These are phyloP conservation scores for Carex littledalei DNA, from an alignment of 176 grass and related monocot species.

Conservation along the genomic window DNA sequence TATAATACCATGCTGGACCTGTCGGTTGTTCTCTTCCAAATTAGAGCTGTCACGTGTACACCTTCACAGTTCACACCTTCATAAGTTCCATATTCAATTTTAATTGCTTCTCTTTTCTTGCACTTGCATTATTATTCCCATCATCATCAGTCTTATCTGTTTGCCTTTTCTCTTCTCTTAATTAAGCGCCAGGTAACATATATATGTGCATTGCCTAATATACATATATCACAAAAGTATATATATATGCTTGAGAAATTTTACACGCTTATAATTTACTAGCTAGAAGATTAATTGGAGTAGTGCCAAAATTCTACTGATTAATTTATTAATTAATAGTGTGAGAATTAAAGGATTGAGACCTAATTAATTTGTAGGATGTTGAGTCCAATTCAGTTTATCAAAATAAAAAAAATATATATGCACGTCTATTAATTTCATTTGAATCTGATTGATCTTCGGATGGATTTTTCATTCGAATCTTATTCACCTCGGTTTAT, in stretches of 20 bases:
- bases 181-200: background rate
- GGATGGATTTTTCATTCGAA: background rate
- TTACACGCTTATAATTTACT: too few species aligned
- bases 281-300: background rate
- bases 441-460: too few species aligned
- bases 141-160: conserved; percentile 20
- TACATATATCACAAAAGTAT: background rate
- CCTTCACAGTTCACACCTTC: conserved; percentile 25
- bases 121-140: conserved; percentile 16
- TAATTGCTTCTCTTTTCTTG: conserved; percentile 37
- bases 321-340: background rate
- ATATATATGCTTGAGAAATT: background rate
- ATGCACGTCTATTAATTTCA: background rate
- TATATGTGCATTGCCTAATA: too few species aligned
- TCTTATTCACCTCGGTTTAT: too few species aligned
- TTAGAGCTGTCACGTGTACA: conserved; percentile 83
- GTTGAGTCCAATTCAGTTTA: background rate
- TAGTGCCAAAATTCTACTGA: background rate
- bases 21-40: conserved; percentile 81
- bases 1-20: conserved; percentile 58
- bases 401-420: background rate
- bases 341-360: background rate
- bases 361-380: too few species aligned
- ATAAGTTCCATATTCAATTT: too few species aligned
- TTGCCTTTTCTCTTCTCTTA: background rate